Evolutionary conservation across 768 basidiomycete genomes (phyloP), one percentile per base, ranked within the genome.

Genomic region (Phanerodontia chrysosporium): DNA sequence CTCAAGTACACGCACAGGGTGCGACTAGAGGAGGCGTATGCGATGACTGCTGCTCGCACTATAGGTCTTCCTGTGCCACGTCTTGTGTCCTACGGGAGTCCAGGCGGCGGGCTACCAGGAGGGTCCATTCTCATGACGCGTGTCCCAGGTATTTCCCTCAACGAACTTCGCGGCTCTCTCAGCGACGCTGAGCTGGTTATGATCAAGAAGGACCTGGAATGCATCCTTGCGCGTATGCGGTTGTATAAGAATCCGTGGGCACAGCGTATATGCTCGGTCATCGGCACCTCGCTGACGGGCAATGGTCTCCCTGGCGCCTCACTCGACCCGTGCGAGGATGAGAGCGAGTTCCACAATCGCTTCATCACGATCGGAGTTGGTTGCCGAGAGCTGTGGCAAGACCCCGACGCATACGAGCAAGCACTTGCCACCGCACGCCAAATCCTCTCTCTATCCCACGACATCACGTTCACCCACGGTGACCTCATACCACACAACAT

Each of bases 401-500:
- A 18, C 8, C 24, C n/a, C 21, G 25, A 8, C 25, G 10, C 12
- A 12, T 25, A 22, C 25, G 49, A 49, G 16, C 16, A 35, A 30
- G 28, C 21, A 14, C 7, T 35, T 3, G 13, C 25, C 14, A 51
- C 29, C 51, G 56, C 30, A 12, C 14, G 28, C 30, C 22, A 24
- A 22, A 21, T 45, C 35, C 21, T n/a, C 12, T 10, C 8, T 4
- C 42, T 30, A 2, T 13, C 14, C 32, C 57, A 58, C 49, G 13
- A 13, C 9, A 29, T 52, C 49, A 28, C 12, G 16, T 58, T 58
- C 49, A 42, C 57, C 4, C 59, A 60, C 27, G 42, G 59, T 2
- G 59, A 60, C 32, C 59, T 60, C 30, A 28, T 48, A 10, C 13
- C 16, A 4, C 58, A 45, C 35, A 54, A 59, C 39, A 54, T 59